A percentile compares a stretch with the other conserved stretches of the same genome.
These are phyloP conservation scores for Monarda citriodora DNA, from an alignment of 305 asterid species.

Conservation along the genomic window DNA sequence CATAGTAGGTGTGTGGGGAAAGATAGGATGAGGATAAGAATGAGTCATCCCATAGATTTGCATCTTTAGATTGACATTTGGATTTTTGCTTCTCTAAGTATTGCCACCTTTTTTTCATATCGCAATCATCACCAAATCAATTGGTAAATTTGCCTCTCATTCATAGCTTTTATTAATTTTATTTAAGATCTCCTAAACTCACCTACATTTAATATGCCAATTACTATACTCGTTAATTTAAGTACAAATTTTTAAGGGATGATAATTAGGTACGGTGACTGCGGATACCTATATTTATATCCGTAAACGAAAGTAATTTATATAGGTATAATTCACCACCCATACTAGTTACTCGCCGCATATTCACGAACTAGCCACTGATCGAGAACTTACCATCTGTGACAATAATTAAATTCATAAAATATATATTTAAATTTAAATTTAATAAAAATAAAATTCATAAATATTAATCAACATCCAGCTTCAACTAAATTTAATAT, in stretches of 20 bases:
- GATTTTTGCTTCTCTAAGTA: not conserved
- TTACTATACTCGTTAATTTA: not conserved
- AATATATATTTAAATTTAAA: too few species aligned
- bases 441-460: too few species aligned
- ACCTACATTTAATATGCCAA: not conserved
- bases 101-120: constrained; percentile 12
- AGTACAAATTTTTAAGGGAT: not conserved
- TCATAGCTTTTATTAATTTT: not conserved
- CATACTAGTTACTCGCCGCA: too few species aligned
- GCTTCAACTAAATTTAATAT: too few species aligned
- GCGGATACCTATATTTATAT: too few species aligned
- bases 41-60: constrained; percentile 12
- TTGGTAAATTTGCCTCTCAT: not conserved
- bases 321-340: too few species aligned
- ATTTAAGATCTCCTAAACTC: not conserved
- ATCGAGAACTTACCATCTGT: too few species aligned
- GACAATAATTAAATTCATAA: too few species aligned
- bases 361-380: too few species aligned
- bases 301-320: too few species aligned
- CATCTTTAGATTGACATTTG: constrained; percentile 13
- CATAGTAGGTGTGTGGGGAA: not conserved
- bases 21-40: constrained; percentile 17
- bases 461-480: too few species aligned
- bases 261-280: too few species aligned
- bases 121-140: constrained; percentile 9